Conservation (phyloP, 345 rosid species). For the Excoecaria agallocha region DNA sequence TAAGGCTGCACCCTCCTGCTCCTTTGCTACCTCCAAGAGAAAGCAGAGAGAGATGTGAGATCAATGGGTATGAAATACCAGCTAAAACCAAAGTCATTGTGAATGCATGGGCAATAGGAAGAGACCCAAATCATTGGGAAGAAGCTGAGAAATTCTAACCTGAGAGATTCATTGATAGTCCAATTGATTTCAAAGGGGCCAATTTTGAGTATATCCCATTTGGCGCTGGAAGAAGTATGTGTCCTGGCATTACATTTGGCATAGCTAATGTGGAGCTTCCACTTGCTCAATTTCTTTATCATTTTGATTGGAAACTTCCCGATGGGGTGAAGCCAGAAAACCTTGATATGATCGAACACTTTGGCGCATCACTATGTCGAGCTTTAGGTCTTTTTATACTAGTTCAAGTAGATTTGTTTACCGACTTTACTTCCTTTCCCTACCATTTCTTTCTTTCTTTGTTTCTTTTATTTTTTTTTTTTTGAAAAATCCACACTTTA, state of each 20-base stretch:
- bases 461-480: too few relatives aligned
- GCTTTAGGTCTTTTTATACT: too few relatives aligned
- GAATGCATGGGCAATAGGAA: conserved; percentile 13
- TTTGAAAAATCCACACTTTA: too few relatives aligned
- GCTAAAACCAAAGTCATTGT: conserved; percentile 14
- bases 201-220: conserved; percentile 31
- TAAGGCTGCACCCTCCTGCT: conserved; percentile 31
- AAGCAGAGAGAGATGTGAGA: conserved; percentile 12
- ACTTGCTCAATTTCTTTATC: conserved; percentile 26
- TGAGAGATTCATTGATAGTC: conserved; percentile 26
- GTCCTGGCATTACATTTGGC: conserved; percentile 34
- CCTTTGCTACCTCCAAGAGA: conserved; percentile 40
- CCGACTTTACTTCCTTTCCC: too few relatives aligned
- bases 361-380: too few relatives aligned
- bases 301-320: conserved; percentile 38
- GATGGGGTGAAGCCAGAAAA: conserved; percentile 6
- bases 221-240: conserved; percentile 37
- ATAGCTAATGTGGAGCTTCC: conserved; percentile 24
- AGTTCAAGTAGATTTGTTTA: too few relatives aligned
- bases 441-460: too few relatives aligned
- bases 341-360: conserved; percentile 29
- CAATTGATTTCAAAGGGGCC: conserved; percentile 27
- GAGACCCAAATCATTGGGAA: conserved; percentile 27
- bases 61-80: conserved; percentile 20
- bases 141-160: conserved; percentile 29